Percentiles rank a stretch among this genome's conserved stretches.
Conservation (phyloP, 2,329 filamentous ascomycete species). For the Alternaria ventricosa region DNA sequence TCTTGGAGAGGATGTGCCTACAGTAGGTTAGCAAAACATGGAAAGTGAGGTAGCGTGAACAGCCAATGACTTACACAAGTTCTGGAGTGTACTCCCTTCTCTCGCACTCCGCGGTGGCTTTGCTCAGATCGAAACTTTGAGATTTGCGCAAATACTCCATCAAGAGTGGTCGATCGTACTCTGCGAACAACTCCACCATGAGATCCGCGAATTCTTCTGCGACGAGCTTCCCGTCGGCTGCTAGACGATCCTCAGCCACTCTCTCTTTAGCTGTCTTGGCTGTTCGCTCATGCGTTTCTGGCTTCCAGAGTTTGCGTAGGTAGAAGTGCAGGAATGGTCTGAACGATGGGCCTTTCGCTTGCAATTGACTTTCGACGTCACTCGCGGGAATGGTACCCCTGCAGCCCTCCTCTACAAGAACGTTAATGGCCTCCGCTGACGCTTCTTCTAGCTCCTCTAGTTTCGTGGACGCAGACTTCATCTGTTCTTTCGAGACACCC, state of each 20-base stretch:
- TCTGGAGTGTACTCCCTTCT: constrained; percentile 82
- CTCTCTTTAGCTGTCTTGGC: constrained; percentile 48
- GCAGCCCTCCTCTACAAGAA: constrained; percentile 90
- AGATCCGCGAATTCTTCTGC: constrained; percentile 89
- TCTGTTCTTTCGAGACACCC: constrained; percentile 75
- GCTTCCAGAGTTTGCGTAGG: constrained; percentile 82
- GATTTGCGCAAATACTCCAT: constrained; percentile 88
- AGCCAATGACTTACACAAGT: constrained; percentile 67
- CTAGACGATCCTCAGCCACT: constrained; percentile 51
- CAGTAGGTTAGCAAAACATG: constrained; percentile 20
- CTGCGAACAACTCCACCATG: constrained; percentile 83
- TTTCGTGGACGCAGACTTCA: constrained; percentile 70
- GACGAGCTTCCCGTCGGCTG: constrained; percentile 67
- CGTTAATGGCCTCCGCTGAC: constrained; percentile 80
- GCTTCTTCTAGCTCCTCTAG: constrained; percentile 76
- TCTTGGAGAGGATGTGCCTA: constrained; percentile 87
- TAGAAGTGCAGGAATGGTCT: constrained; percentile 90
- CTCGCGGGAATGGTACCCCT: constrained; percentile 82
- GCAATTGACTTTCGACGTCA: constrained; percentile 79
- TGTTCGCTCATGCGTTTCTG: constrained; percentile 63
- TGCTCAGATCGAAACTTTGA: constrained; percentile 87
- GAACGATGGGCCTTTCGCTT: constrained; percentile 56
- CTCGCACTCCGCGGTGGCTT: constrained; percentile 79
- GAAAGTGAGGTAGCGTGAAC: background rate
- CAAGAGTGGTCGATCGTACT: constrained; percentile 78